Conservation (phyloP, 805 yeast genomes). For the Isabelozyma heimii region DNA sequence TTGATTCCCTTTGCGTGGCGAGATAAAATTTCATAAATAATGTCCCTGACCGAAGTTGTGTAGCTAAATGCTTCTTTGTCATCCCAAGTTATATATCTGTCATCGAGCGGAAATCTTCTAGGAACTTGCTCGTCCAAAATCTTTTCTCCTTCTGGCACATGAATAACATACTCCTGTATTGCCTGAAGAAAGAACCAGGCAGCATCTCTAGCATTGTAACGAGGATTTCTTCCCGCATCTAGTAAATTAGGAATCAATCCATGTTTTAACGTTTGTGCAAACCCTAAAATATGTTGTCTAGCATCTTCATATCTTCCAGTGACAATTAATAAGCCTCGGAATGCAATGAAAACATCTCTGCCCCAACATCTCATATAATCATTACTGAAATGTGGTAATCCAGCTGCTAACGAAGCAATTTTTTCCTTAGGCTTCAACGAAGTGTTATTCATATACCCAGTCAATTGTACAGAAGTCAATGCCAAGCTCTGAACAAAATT, state of each 20-base stretch:
- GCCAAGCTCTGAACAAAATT: slow-evolving; percentile 78
- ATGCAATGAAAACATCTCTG: slow-evolving; percentile 86
- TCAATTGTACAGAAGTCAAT: slow-evolving; percentile 83
- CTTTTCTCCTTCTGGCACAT: slow-evolving; percentile 65
- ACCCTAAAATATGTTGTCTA: slow-evolving; percentile 73
- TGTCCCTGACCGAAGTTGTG: slow-evolving; percentile 67
- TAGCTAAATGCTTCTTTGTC: slow-evolving; percentile 76
- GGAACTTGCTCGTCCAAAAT: slow-evolving; percentile 70
- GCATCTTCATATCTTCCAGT: slow-evolving; percentile 82
- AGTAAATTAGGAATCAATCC: slow-evolving; percentile 91
- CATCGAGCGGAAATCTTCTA: slow-evolving; percentile 89
- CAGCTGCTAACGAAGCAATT: slow-evolving; percentile 87
- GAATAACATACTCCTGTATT: slow-evolving; percentile 74
- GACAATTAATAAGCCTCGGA: slow-evolving; percentile 76
- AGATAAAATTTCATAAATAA: slow-evolving; percentile 76
- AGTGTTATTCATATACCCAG: slow-evolving; percentile 68
- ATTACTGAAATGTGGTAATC: slow-evolving; percentile 88
- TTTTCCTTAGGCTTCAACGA: slow-evolving; percentile 64
- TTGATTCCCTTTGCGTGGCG: slow-evolving; percentile 88
- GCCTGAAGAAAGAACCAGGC: slow-evolving; percentile 92
- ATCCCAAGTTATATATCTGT: slow-evolving; percentile 64
- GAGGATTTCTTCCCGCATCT: slow-evolving; percentile 90
- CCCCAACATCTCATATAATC: slow-evolving; percentile 99
- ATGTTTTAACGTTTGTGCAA: slow-evolving; percentile 89
- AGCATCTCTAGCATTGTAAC: slow-evolving; percentile 96